Evolutionary conservation across 306 rosid genomes (phyloP), one percentile per base, ranked within the genome.

Genomic region (Inga oerstediana): DNA sequence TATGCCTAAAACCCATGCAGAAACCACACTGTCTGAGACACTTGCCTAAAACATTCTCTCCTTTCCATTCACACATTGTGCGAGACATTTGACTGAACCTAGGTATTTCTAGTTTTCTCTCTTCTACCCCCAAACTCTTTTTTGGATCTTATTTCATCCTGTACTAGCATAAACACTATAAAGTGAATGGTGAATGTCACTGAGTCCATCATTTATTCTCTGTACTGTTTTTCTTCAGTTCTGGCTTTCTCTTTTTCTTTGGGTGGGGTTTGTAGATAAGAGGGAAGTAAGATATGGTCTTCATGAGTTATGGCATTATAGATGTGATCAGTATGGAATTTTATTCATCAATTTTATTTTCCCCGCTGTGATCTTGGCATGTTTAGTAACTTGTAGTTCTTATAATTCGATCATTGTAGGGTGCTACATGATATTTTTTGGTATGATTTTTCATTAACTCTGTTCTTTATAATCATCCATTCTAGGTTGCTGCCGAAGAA

Each of bases 401-500:
- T 15, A 4, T 14, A 4, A 51, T 15, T 14, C 4, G 0, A 16
- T 51, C 7, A 0, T 51, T 51, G 20, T 4, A 14, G 8, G 20
- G 49, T 75, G 74, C 77, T 78, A 16, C 61, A 14, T 37, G 44
- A 75, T 80, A 43, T 74, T 61, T 51, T 51, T 45, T 5, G 27
- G 30, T 72, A 51, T 64, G 22, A 20, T 76, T 59, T 34, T 44
- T 52, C 2, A 17, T 3, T 79, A 45, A 75, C 79, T 72, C 20
- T 14, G 72, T 79, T 84, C 11, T 78, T 78, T 80, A 30, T 34
- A 58, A 68, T 83, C 34, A 61, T 65, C 83, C 71, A 56, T 8
- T 87, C 77, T 73, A 95, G 98, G 93, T 62, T 80, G 82, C 78
- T 77, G 65, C 83, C 11, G 93, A 87, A 83, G 97, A 90, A 72